These are phyloP conservation scores for Polytrichum commune DNA, from an alignment of 225 moss, liverwort and hornwort genomes.

Conservation along the genomic window DNA sequence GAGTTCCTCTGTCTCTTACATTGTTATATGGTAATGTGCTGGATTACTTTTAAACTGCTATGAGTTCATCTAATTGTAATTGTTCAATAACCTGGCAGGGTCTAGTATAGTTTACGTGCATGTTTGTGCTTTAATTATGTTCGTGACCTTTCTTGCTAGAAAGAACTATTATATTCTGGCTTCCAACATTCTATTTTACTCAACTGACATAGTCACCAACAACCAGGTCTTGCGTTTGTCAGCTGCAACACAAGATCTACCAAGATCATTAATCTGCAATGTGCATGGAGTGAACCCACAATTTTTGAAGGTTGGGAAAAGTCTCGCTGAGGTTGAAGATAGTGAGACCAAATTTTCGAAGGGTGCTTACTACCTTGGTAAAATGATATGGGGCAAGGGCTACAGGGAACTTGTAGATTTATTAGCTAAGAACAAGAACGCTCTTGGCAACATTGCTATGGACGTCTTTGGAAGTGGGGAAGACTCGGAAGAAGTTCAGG, in stretches of 20 bases:
- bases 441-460: constrained; percentile 47
- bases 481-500: constrained; percentile 72
- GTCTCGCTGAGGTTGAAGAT: constrained; percentile 36
- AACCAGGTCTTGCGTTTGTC: constrained; percentile 83
- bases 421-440: constrained; percentile 58
- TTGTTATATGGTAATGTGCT: too few species aligned
- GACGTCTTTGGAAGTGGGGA: constrained; percentile 93
- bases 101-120: too few species aligned
- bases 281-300: constrained; percentile 92
- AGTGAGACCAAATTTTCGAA: constrained; percentile 47
- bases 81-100: too few species aligned
- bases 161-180: too few species aligned
- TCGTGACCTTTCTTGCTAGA: too few species aligned
- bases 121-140: neutral
- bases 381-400: constrained; percentile 95
- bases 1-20: too few species aligned
- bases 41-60: too few species aligned
- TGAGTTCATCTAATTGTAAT: too few species aligned
- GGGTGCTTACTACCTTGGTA: constrained; percentile 91
- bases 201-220: constrained; percentile 6
- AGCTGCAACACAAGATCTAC: constrained; percentile 79
- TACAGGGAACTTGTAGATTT: constrained; percentile 89
- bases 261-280: constrained; percentile 80
- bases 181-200: constrained; percentile 3
- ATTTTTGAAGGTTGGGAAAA: constrained; percentile 71